Evolutionary conservation across 2,329 filamentous ascomycete species (phyloP), one percentile per base, ranked within the genome.

Genomic region (Apiospora arundinis): DNA sequence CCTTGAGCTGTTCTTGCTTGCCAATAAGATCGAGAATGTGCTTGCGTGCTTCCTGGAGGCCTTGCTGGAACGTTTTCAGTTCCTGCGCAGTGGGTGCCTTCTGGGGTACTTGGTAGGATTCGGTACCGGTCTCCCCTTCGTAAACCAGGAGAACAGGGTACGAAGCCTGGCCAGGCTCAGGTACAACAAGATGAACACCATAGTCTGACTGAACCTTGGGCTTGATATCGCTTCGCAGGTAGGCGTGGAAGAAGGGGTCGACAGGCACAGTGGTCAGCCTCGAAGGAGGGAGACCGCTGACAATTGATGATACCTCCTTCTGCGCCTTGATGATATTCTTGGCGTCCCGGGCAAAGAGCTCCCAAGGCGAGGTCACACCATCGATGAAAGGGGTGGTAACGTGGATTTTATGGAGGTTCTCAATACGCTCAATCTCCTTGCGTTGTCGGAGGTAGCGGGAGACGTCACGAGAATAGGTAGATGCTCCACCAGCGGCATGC

Each of bases 371-470:
- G 14, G 90, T 90, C 46, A 91, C 91, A 63, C 93, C 90, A 68
- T 89, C 86, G 3, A 89, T 88, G 74, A 88, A 89, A 0, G 94
- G 93, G 1, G 95, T 91, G 77, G 95, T 93, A 80, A 98, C 97
- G 80, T 94, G 93, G n/a, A 95, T 92, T 78, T 93, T 89, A 82
- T 97, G 93, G 67, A 89, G 83, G 72, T 89, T 90, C 84, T 98
- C 95, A 18, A 99, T 87, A 69, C 94, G 91, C 76, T 93, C 90
- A 76, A 98, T 92, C 76, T 95, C 93, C 76, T 91, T 89, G 65
- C 93, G 92, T 77, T 96, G 90, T 70, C 92, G 92, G 69, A 98
- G 87, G 82, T 99, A 99, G 70, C 94, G 91, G 1, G 95, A 96
- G 71, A 99, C 86, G 76, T 95, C 93, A 72, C 92, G 91, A 16